These are phyloP conservation scores for Penicillium simplicissimum DNA, from an alignment of 495 filamentous ascomycete genomes.

Conservation along the genomic window DNA sequence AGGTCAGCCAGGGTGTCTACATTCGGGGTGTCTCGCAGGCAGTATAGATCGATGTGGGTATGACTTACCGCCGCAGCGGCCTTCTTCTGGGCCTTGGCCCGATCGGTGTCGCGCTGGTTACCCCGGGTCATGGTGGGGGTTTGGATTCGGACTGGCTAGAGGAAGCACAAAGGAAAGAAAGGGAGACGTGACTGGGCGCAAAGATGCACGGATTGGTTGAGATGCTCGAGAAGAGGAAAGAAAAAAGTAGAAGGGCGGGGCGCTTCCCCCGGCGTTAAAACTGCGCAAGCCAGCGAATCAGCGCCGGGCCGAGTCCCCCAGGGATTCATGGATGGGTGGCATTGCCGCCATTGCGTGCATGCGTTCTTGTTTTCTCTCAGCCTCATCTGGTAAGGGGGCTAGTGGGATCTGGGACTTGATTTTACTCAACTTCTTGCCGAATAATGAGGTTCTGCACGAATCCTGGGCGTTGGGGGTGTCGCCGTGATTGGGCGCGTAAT, in stretches of 20 bases:
- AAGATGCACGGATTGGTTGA: background rate
- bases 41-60: slow-evolving; percentile 21
- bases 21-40: slow-evolving; percentile 1
- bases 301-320: background rate
- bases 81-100: slow-evolving; percentile 77
- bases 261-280: slow-evolving; percentile 7
- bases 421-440: background rate
- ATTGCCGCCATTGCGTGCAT: background rate
- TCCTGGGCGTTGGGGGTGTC: slow-evolving; percentile 11
- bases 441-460: background rate
- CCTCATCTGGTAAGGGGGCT: background rate
- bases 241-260: slow-evolving; percentile 7
- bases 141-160: background rate
- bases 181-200: background rate
- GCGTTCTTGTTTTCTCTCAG: background rate
- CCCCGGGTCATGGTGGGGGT: slow-evolving; percentile 76
- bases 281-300: slow-evolving; percentile 2
- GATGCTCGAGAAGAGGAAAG: slow-evolving; percentile 2
- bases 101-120: slow-evolving; percentile 89
- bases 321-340: background rate
- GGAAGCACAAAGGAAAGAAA: slow-evolving; percentile 2
- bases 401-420: background rate
- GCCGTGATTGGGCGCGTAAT: slow-evolving; percentile 22
- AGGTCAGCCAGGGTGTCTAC: slow-evolving; percentile 5
- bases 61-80: slow-evolving; percentile 44